Base-by-base conservation (phyloP, 768 basidiomycete species). In the Calocybe cyanea region DNA sequence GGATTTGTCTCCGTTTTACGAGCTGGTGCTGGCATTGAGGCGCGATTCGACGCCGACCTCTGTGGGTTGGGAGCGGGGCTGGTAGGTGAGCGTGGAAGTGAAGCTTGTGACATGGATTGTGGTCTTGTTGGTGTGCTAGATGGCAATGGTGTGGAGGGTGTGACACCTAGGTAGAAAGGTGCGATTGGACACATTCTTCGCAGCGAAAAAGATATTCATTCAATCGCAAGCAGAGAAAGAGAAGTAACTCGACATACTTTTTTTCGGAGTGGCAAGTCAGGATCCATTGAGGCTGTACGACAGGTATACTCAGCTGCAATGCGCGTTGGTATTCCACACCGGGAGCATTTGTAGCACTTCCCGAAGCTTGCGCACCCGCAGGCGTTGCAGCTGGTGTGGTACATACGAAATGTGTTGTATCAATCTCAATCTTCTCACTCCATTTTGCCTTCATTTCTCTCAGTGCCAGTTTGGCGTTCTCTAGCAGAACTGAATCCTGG, bases 401-500 rank as follows among this genome's bases (percentile, higher is more conserved):
- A 61, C 93, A 95, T 33, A 97, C 93, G 54, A 96, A 99, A 64
- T 99, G 95, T 0, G 94, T 97, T 8, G 95, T 98, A 60, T 99
- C 95, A 47, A 98, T 94, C 68, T 94, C 90, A 32, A 99, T 93
- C 58, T 82, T 87, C 53, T 94, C 87, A 57, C 83, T 89, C 85
- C 87, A 93, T 53, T 86, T 86, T 0, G 91, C 95, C 33, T 76
- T 78, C 87, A 98, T 96, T 56, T 88, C 83, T 37, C 75, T 62
- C 43, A 99, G 65, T 7, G 92, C 90, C 45, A 80, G 62, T 63
- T 90, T 91, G 24, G 87, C 83, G 50, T 92, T 83, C 58, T 89
- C 85, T 45, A 95, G 72, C 46, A 94, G 60, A 3, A 80, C 75
- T 0, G 66, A 46, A 53, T 96, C 92, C 48, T 88, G 77, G 1